These are phyloP conservation scores for Phyllosticta ampelicida DNA, from an alignment of 2,329 filamentous ascomycete species.

Conservation along the genomic window DNA sequence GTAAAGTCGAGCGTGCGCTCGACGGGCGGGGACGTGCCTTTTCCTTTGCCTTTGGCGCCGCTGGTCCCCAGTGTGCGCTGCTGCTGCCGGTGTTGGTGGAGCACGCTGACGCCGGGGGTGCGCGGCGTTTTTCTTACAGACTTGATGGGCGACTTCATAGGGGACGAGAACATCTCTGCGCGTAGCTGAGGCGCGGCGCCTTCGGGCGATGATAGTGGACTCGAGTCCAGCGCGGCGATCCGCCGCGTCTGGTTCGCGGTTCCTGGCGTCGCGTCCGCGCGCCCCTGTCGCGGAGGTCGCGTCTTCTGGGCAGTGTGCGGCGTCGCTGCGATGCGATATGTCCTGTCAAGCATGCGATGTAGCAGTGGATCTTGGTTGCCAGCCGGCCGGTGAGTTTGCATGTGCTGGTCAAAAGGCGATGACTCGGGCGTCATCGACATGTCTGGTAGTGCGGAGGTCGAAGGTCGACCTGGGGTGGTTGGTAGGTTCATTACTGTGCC, in stretches of 20 bases:
- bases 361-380: slow-evolving; percentile 63
- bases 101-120: slow-evolving; percentile 76
- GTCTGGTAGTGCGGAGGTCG: slow-evolving; percentile 26
- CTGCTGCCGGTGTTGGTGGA: slow-evolving; percentile 29
- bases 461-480: slow-evolving; percentile 26
- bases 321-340: slow-evolving; percentile 86
- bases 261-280: slow-evolving; percentile 71
- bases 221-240: slow-evolving; percentile 26
- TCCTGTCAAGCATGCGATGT: slow-evolving; percentile 89
- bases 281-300: slow-evolving; percentile 6
- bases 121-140: slow-evolving; percentile 36
- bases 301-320: slow-evolving; percentile 52
- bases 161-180: slow-evolving; percentile 75
- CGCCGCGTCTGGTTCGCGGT: slow-evolving; percentile 32
- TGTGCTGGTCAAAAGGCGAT: slow-evolving; percentile 40
- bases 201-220: slow-evolving; percentile 48
- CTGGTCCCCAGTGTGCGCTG: neutral
- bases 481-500: slow-evolving; percentile 15
- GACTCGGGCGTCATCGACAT: slow-evolving; percentile 33
- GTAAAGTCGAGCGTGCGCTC: slow-evolving; percentile 1
- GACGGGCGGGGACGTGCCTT: neutral
- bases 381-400: slow-evolving; percentile 27
- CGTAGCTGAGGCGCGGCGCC: slow-evolving; percentile 72
- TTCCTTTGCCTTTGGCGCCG: neutral
- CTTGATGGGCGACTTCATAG: slow-evolving; percentile 38